These are phyloP conservation scores for Aspergillus thermomutatus DNA, from an alignment of 2,329 filamentous ascomycete genomes.

Conservation along the genomic window DNA sequence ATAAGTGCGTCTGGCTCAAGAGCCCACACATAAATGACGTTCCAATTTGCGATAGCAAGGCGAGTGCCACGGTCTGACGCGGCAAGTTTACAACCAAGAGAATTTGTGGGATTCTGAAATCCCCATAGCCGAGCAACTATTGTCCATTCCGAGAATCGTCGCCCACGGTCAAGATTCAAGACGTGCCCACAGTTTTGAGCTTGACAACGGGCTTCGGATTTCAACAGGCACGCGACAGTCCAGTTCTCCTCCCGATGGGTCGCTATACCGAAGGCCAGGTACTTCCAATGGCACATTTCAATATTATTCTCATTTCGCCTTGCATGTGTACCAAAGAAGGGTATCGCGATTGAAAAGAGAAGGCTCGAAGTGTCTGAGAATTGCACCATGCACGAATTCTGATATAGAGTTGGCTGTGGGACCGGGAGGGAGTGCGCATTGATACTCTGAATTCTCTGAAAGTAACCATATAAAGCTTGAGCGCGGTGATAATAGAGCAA, in stretches of 20 bases:
- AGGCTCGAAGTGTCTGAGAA: slow-evolving; percentile 25
- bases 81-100: slow-evolving; percentile 37
- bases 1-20: slow-evolving; percentile 37
- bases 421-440: slow-evolving; percentile 4
- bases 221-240: slow-evolving; percentile 38
- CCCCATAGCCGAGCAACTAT: slow-evolving; percentile 36
- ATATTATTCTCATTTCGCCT: slow-evolving; percentile 9
- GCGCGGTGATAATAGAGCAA: slow-evolving; percentile 34
- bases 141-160: slow-evolving; percentile 35
- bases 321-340: slow-evolving; percentile 38
- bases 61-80: slow-evolving; percentile 34
- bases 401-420: slow-evolving; percentile 14
- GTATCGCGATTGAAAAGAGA: slow-evolving; percentile 36
- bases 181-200: slow-evolving; percentile 30
- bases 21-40: slow-evolving; percentile 40
- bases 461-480: slow-evolving; percentile 33
- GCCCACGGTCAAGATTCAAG: slow-evolving; percentile 38
- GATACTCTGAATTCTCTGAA: slow-evolving; percentile 31
- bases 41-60: slow-evolving; percentile 43
- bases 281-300: slow-evolving; percentile 35
- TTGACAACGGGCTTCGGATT: slow-evolving; percentile 29
- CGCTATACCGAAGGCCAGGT: slow-evolving; percentile 39
- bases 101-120: slow-evolving; percentile 32
- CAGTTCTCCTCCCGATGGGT: slow-evolving; percentile 31
- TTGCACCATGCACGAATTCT: slow-evolving; percentile 23